A percentile compares a stretch with the other conserved stretches of the same genome.
Evolutionary conservation across 306 rosid species (phyloP).

Genomic region (Rosa chinensis): DNA sequence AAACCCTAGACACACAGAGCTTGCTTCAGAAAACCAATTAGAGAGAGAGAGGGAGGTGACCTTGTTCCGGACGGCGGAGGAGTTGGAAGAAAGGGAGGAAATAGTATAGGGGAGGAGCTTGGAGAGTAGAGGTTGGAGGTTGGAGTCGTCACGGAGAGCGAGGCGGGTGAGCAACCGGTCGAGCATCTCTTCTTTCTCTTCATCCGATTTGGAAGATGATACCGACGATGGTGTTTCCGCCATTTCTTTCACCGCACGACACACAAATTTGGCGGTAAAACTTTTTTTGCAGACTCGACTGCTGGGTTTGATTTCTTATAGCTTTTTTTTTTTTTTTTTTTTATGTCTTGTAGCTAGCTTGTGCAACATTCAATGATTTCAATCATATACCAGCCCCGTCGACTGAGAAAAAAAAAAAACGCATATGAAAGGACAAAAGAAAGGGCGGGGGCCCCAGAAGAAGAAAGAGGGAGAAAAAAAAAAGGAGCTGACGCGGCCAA

Average conservation of each 20-base stretch:
- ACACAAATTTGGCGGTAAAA: background rate
- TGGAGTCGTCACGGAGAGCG: constrained; percentile 91
- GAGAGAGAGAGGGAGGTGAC: constrained; percentile 29
- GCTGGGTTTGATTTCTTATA: background rate
- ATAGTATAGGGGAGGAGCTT: constrained; percentile 81
- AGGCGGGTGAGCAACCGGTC: constrained; percentile 89
- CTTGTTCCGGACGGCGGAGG: constrained; percentile 77
- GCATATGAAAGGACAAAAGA: no score
- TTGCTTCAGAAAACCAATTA: no score
- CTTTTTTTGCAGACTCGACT: background rate
- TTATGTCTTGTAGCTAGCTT: background rate
- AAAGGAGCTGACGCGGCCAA: no score
- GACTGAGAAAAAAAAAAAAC: no score
- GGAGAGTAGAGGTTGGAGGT: constrained; percentile 70
- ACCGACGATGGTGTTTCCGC: constrained; percentile 46
- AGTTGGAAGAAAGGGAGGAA: constrained; percentile 70
- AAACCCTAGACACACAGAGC: constrained; percentile 12
- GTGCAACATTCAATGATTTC: background rate
- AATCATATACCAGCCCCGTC: no score
- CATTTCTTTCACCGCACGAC: constrained; percentile 32
- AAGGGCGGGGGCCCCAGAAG: no score
- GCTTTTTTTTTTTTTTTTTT: no score
- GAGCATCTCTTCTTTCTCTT: constrained; percentile 64
- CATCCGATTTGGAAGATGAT: constrained; percentile 51
- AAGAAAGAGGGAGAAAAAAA: no score